Conservation (phyloP, 257 asterid species). For the Nicotiana attenuata region DNA sequence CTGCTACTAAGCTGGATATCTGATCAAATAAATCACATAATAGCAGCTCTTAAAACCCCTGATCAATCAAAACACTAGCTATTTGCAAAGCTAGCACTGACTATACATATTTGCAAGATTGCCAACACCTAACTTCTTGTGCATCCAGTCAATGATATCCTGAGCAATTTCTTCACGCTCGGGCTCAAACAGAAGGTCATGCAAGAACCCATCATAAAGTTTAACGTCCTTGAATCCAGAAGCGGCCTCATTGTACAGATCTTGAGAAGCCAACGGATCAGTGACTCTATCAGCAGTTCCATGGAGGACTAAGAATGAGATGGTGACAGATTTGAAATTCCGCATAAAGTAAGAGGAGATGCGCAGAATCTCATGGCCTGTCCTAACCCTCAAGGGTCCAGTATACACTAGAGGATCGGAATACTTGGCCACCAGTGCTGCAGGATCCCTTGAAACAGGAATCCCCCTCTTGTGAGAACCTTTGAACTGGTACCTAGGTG, state of each 20-base stretch:
- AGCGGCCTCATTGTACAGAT: conserved; percentile 82
- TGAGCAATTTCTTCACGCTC: conserved; percentile 86
- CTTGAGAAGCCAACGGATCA: conserved; percentile 94
- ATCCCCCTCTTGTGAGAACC: conserved; percentile 97
- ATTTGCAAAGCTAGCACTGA: conserved; percentile 15
- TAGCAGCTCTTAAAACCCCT: neutral
- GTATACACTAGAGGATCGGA: conserved; percentile 96
- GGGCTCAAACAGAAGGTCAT: conserved; percentile 24
- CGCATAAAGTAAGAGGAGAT: conserved; percentile 70
- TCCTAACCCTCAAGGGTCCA: conserved; percentile 90
- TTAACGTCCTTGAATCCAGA: conserved; percentile 78
- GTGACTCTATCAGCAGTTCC: conserved; percentile 97
- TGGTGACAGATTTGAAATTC: conserved; percentile 62
- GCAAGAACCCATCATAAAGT: conserved; percentile 86
- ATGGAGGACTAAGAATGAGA: conserved; percentile 93
- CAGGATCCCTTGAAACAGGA: conserved; percentile 93
- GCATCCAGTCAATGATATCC: conserved; percentile 96
- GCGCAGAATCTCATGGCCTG: conserved; percentile 95
- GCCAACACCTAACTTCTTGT: conserved; percentile 34
- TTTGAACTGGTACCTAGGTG: conserved; percentile 93
- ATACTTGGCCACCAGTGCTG: conserved; percentile 78
- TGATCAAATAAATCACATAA: neutral
- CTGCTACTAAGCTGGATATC: neutral
- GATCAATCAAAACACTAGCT: neutral
- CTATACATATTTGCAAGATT: conserved; percentile 17